phyloP scores from a whole-genome alignment of 1,139 yeast genomes.

The Geotrichum cucujoidarum region DNA sequence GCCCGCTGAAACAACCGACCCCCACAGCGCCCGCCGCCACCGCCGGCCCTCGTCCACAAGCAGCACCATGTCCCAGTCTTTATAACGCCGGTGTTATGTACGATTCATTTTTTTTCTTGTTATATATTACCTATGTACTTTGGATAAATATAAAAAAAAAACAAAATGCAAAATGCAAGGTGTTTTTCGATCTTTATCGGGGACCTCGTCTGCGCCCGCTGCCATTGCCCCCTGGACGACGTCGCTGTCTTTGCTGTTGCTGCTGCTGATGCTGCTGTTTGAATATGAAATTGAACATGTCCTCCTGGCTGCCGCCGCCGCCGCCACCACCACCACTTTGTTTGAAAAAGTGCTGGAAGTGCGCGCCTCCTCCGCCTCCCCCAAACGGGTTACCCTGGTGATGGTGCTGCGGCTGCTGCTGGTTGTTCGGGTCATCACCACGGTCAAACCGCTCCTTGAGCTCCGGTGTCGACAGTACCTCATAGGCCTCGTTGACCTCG shows the following conservation, averaged over 20 bases:
- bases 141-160: too few species aligned
- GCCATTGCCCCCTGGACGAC: background rate
- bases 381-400: background rate
- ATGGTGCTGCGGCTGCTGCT: background rate
- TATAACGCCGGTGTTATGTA: too few species aligned
- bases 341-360: constrained; percentile 5
- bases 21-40: constrained; percentile 78
- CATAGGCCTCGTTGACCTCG: constrained; percentile 90
- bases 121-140: too few species aligned
- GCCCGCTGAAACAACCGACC: constrained; percentile 71
- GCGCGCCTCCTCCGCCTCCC: constrained; percentile 1
- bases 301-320: constrained; percentile 6
- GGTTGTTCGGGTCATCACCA: constrained; percentile 55
- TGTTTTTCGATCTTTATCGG: too few species aligned
- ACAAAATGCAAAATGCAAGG: background rate
- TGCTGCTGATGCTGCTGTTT: constrained; percentile 5
- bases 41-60: constrained; percentile 57
- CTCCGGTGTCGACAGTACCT: constrained; percentile 65
- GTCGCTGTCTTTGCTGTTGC: constrained; percentile 2
- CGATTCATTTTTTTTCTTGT: too few species aligned
- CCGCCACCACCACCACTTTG: background rate
- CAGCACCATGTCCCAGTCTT: constrained; percentile 28
- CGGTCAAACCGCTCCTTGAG: constrained; percentile 60
- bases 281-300: constrained; percentile 1
- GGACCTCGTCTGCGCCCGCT: background rate